phyloP scores from a whole-genome alignment of 495 filamentous ascomycete genomes.

The Hypoxylon cercidicola region DNA sequence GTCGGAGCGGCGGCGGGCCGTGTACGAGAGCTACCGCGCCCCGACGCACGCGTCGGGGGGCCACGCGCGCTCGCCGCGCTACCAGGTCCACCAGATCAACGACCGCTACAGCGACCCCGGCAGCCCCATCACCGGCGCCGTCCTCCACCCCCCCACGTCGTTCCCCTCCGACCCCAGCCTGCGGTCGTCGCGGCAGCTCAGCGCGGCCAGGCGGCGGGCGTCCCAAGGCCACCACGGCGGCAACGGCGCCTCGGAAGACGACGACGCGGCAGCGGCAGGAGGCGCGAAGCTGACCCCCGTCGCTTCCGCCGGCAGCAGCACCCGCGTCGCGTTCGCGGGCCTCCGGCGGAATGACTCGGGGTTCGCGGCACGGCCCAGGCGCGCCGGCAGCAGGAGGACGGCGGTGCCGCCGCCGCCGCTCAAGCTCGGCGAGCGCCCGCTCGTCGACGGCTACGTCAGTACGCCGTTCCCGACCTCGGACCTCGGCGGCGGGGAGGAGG shows the following conservation, averaged over 20 bases:
- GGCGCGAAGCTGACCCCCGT: background rate
- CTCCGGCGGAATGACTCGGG: background rate
- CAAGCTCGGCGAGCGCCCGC: slow-evolving; percentile 31
- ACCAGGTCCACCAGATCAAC: slow-evolving; percentile 32
- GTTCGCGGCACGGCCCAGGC: slow-evolving; percentile 17
- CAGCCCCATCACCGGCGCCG: slow-evolving; percentile 33
- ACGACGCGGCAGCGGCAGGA: background rate
- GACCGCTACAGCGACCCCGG: slow-evolving; percentile 35
- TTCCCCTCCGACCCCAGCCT: slow-evolving; percentile 30
- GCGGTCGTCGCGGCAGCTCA: background rate
- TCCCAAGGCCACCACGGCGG: background rate
- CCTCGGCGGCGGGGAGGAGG: background rate
- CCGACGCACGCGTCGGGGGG: slow-evolving; percentile 4
- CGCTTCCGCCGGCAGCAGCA: background rate
- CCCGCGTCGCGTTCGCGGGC: slow-evolving; percentile 19
- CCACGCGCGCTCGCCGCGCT: background rate
- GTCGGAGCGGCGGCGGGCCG: background rate
- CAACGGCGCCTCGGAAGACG: background rate
- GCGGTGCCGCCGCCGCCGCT: slow-evolving; percentile 36
- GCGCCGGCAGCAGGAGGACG: slow-evolving; percentile 16
- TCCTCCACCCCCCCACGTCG: slow-evolving; percentile 29
- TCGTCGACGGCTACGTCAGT: slow-evolving; percentile 34
- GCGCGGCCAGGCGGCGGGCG: background rate
- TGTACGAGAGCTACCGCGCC: slow-evolving; percentile 1
- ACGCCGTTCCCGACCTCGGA: slow-evolving; percentile 31